These are phyloP conservation scores for Rhodotorula kratochvilovae DNA, from an alignment of 768 basidiomycete species.

Conservation along the genomic window DNA sequence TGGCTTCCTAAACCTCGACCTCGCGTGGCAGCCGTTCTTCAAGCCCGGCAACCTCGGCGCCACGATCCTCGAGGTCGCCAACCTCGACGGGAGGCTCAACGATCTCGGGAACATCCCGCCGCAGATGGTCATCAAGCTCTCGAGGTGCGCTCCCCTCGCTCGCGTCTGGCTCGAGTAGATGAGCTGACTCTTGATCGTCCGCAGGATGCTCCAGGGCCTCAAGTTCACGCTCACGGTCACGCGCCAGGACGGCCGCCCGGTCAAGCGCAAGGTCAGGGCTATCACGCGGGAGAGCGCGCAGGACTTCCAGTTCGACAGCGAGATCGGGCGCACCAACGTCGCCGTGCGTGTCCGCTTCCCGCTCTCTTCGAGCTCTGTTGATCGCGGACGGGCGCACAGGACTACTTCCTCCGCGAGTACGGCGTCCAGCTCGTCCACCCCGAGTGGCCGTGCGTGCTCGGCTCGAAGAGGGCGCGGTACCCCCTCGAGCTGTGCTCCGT, in stretches of 20 bases:
- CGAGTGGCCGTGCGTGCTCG: slow-evolving; percentile 15
- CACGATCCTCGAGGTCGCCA: slow-evolving; percentile 8
- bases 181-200: no score
- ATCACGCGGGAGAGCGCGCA: neutral
- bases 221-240: neutral
- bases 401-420: slow-evolving; percentile 7
- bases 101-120: neutral
- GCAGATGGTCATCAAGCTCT: neutral
- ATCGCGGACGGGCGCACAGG: no score
- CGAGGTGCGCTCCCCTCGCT: no score
- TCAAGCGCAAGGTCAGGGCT: slow-evolving; percentile 14
- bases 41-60: slow-evolving; percentile 3
- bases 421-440: neutral
- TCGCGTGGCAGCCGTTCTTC: slow-evolving; percentile 10
- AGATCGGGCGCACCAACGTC: slow-evolving; percentile 2
- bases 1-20: slow-evolving; percentile 24
- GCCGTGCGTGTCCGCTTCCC: neutral
- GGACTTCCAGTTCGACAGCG: neutral
- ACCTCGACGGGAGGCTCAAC: neutral
- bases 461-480: slow-evolving; percentile 6
- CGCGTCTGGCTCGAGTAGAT: no score
- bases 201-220: slow-evolving; percentile 15
- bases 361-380: no score
- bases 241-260: neutral
- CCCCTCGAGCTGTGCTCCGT: slow-evolving; percentile 16